Percentiles rank a stretch among this genome's conserved stretches.
Evolutionary conservation across 352 stramenopile genomes (phyloP).

Genomic region (Globisporangium lucens): DNA sequence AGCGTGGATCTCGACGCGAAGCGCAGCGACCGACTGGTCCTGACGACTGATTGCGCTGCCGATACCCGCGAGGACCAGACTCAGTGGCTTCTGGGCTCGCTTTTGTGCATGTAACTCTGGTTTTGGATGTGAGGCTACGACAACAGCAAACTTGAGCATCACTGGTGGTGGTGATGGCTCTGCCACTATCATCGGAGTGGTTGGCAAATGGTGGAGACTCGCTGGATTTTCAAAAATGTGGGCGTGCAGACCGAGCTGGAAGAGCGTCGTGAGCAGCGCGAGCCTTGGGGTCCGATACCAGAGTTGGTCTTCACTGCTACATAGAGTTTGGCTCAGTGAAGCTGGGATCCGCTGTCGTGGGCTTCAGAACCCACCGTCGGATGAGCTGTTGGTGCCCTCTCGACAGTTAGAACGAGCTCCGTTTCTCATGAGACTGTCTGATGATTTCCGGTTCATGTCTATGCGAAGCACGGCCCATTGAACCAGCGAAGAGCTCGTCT

Average conservation of each 20-base stretch:
- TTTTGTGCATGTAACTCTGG: no score
- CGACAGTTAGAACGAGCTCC: not conserved
- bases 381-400: not conserved
- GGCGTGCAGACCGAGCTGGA: conserved; percentile 29
- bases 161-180: not conserved
- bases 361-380: conserved; percentile 8
- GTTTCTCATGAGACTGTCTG: not conserved
- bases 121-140: not conserved
- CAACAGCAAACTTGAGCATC: conserved; percentile 26
- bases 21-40: not conserved
- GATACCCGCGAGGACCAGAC: conserved; percentile 14
- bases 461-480: conserved; percentile 14
- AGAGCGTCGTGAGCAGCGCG: conserved; percentile 21
- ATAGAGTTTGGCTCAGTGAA: not conserved
- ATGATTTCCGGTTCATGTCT: conserved; percentile 3
- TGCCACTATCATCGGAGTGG: not conserved
- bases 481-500: not conserved
- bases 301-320: not conserved
- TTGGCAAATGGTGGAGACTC: not conserved
- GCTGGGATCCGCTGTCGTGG: not conserved
- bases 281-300: conserved; percentile 6
- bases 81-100: not conserved
- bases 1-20: conserved; percentile 2
- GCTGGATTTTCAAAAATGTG: conserved; percentile 24
- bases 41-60: not conserved